A percentile compares a stretch with the other conserved stretches of the same genome.
phyloP scores from a whole-genome alignment of 805 yeast genomes.

The Nakazawaea pomicola region DNA sequence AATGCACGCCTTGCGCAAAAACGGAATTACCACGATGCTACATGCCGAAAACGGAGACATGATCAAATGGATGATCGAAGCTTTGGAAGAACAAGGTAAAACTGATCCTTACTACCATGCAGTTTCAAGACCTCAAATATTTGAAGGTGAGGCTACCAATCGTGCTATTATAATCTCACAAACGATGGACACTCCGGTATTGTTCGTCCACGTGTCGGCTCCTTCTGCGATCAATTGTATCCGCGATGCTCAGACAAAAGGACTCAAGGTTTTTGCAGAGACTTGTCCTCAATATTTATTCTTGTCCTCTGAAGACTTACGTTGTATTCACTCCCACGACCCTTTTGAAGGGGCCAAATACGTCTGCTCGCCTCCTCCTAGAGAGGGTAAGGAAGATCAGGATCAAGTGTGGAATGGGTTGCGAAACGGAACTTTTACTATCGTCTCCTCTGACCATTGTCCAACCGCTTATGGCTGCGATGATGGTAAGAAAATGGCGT shows the following conservation, averaged over 20 bases:
- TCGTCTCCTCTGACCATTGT: slow-evolving; percentile 18
- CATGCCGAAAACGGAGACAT: slow-evolving; percentile 20
- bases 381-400: slow-evolving; percentile 15
- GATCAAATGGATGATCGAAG: slow-evolving; percentile 17
- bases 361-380: slow-evolving; percentile 19
- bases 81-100: slow-evolving; percentile 15
- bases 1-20: slow-evolving; percentile 14
- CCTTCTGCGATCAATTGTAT: slow-evolving; percentile 16
- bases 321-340: slow-evolving; percentile 14
- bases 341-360: slow-evolving; percentile 19
- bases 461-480: slow-evolving; percentile 16
- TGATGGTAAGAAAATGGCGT: slow-evolving; percentile 16
- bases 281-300: slow-evolving; percentile 19
- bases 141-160: slow-evolving; percentile 18
- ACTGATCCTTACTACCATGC: slow-evolving; percentile 18
- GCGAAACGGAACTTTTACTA: slow-evolving; percentile 18
- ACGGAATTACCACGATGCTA: slow-evolving; percentile 18
- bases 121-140: slow-evolving; percentile 16
- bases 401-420: slow-evolving; percentile 16
- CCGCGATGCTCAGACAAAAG: slow-evolving; percentile 15
- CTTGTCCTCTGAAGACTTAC: slow-evolving; percentile 15
- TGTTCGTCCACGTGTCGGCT: slow-evolving; percentile 19
- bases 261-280: slow-evolving; percentile 17
- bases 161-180: slow-evolving; percentile 17
- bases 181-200: slow-evolving; percentile 17